Evolutionary conservation across 2,329 filamentous ascomycete species (phyloP).

Genomic region (Aspergillus persii): DNA sequence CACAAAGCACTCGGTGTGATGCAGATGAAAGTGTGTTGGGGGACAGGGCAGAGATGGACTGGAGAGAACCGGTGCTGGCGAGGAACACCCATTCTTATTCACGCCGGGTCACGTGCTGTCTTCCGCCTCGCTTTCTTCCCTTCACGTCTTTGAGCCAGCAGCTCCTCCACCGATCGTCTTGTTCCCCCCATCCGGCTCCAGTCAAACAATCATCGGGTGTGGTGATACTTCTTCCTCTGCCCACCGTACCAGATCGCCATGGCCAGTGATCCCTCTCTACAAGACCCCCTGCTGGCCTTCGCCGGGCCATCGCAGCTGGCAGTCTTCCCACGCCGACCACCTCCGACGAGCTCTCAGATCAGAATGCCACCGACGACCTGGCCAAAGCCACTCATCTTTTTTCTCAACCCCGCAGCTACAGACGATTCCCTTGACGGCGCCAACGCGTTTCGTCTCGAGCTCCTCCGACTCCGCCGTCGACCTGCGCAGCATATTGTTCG

Average conservation of each 20-base stretch:
- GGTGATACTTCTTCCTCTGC: background rate
- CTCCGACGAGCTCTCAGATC: slow-evolving; percentile 60
- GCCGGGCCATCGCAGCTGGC: slow-evolving; percentile 73
- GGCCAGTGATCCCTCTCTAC: slow-evolving; percentile 54
- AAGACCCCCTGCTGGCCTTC: slow-evolving; percentile 82
- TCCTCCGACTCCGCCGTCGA: slow-evolving; percentile 68
- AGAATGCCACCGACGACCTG: slow-evolving; percentile 62
- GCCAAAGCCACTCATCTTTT: slow-evolving; percentile 75
- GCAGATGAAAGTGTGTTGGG: too few species aligned
- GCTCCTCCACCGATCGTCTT: background rate
- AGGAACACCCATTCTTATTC: too few species aligned
- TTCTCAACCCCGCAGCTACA: slow-evolving; percentile 64
- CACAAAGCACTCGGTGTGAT: too few species aligned
- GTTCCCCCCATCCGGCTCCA: background rate
- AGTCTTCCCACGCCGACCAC: slow-evolving; percentile 71
- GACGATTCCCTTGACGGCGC: slow-evolving; percentile 65
- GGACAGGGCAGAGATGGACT: too few species aligned
- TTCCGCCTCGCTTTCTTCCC: background rate
- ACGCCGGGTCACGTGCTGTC: background rate
- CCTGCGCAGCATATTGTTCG: slow-evolving; percentile 92
- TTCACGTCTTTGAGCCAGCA: background rate
- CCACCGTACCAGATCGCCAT: slow-evolving; percentile 39
- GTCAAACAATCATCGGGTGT: background rate
- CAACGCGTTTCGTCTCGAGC: slow-evolving; percentile 84
- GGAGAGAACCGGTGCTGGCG: too few species aligned